Percentiles rank a stretch among this genome's conserved stretches.
Evolutionary conservation across 2,329 filamentous ascomycete genomes (phyloP).

Genomic region (Colletotrichum brevisporum): DNA sequence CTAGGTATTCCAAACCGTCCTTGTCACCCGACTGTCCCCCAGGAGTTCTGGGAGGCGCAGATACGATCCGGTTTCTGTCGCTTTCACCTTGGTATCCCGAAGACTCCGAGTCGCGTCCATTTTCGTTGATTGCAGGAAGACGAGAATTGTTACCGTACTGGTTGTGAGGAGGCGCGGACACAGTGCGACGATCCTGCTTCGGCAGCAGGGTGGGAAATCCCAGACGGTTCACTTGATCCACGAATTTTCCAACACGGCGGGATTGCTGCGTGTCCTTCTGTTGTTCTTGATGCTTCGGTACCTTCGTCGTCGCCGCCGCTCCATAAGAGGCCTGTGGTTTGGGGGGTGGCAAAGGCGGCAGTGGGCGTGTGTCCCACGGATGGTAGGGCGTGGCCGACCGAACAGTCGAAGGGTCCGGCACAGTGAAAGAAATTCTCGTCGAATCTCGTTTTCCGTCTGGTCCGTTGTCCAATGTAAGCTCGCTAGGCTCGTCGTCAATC

Average conservation of each 20-base stretch:
- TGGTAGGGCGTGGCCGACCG: slow-evolving; percentile 49
- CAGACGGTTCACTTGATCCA: slow-evolving; percentile 43
- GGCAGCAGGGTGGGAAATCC: slow-evolving; percentile 50
- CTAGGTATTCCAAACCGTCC: slow-evolving; percentile 60
- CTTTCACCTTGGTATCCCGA: slow-evolving; percentile 29
- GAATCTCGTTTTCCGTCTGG: slow-evolving; percentile 51
- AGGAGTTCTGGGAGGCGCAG: slow-evolving; percentile 56
- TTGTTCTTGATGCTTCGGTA: not conserved
- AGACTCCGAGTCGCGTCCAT: slow-evolving; percentile 44
- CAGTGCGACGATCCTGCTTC: slow-evolving; percentile 60
- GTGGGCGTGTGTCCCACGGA: slow-evolving; percentile 62
- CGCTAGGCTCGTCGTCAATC: slow-evolving; percentile 54
- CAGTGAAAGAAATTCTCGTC: slow-evolving; percentile 59
- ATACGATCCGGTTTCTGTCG: slow-evolving; percentile 60
- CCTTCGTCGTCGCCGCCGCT: not conserved
- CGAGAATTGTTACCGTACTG: slow-evolving; percentile 55
- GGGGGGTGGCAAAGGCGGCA: slow-evolving; percentile 63
- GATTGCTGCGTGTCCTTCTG: slow-evolving; percentile 21
- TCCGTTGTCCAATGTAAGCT: slow-evolving; percentile 48
- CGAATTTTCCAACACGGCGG: slow-evolving; percentile 39
- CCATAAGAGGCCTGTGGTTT: slow-evolving; percentile 11
- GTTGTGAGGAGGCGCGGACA: slow-evolving; percentile 66
- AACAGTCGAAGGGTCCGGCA: slow-evolving; percentile 51
- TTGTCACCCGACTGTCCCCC: slow-evolving; percentile 46
- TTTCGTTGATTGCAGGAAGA: slow-evolving; percentile 66